Conservation (phyloP, 2,329 filamentous ascomycete genomes). For the Ophiosphaerella narmari region DNA sequence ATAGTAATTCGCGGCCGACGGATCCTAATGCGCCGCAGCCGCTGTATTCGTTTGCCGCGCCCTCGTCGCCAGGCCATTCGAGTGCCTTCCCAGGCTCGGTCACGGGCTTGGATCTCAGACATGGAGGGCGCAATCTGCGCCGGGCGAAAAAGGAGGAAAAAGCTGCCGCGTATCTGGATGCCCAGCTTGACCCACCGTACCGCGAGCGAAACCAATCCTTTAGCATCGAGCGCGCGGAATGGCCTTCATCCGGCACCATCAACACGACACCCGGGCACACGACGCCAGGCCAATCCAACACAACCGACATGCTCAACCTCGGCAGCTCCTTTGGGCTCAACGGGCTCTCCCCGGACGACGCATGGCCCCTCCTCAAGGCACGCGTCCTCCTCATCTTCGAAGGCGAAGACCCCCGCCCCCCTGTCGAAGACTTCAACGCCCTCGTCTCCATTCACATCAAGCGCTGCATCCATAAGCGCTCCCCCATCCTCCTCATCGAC, state of each 20-base stretch:
- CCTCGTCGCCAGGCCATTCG: slow-evolving; percentile 70
- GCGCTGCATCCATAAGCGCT: slow-evolving; percentile 74
- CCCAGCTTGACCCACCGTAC: slow-evolving; percentile 37
- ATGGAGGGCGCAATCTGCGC: slow-evolving; percentile 74
- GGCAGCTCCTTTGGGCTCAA: slow-evolving; percentile 54
- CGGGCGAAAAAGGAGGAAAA: slow-evolving; percentile 70
- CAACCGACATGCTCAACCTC: slow-evolving; percentile 50
- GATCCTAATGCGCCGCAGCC: slow-evolving; percentile 76
- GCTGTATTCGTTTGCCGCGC: slow-evolving; percentile 77
- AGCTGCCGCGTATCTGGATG: slow-evolving; percentile 45
- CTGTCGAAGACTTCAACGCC: slow-evolving; percentile 81
- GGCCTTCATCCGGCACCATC: slow-evolving; percentile 34
- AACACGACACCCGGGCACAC: slow-evolving; percentile 26
- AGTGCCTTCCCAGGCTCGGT: slow-evolving; percentile 79
- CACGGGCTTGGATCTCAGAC: slow-evolving; percentile 76
- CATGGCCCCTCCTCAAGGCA: slow-evolving; percentile 79
- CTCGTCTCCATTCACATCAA: slow-evolving; percentile 80
- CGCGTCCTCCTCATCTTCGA: slow-evolving; percentile 79
- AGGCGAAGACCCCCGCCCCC: slow-evolving; percentile 77
- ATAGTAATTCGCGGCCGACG: slow-evolving; percentile 75
- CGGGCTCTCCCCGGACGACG: slow-evolving; percentile 67
- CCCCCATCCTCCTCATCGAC: slow-evolving; percentile 72
- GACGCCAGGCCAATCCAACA: slow-evolving; percentile 34
- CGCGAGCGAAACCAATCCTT: slow-evolving; percentile 46
- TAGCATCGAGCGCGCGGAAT: slow-evolving; percentile 45